Base-by-base conservation (phyloP, 1,284 basidiomycete genomes). In the Irpex lacteus region DNA sequence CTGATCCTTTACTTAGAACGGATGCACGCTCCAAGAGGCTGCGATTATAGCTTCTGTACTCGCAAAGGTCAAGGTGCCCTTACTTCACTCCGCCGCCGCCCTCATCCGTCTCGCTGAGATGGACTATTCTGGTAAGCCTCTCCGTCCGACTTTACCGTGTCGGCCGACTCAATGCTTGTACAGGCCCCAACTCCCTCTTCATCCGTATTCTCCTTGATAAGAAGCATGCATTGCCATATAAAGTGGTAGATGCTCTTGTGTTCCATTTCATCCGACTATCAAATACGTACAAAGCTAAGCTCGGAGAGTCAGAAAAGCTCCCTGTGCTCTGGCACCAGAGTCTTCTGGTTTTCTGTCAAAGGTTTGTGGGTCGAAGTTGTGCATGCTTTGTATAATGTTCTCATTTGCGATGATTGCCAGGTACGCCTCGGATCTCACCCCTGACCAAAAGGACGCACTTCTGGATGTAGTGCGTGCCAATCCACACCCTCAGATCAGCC, bases 251-350 rank as follows among this genome's bases (percentile, higher is more conserved):
- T 73, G 92, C 94, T 3, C 86, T 99, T 63, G 96, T 99, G 13
- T 98, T 98, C 83, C 98, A 99, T 80, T 99, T 96, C 75, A 93
- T 99, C 71, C 90, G 95, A 44, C 89, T 98, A 62, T 94, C 94
- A 5, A 95, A 96, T 75, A 90, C 90, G n/a, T 91, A 94, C 75
- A 92, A 91, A 75, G 87, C 88, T 37, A 80, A 78, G 34, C 81
- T 85, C 47, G 87, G 85, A 11, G 89, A 90, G 61, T 79, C 85
- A 1, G 88, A 90, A 64, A 89, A 90, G 75, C 82, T 98, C 63
- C 98, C 98, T 5, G 98, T 99, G 9, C 82, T 99, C 11, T 99
- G 98, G 98, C 96, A 99, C 75, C 98, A 99, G 79, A 95, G 93
- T 74, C 82, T 99, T 65, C 84, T 99, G 5, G 95, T 97, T 4